These are phyloP conservation scores for Paecilomyces niveus DNA, from an alignment of 2,329 filamentous ascomycete genomes.

Conservation along the genomic window DNA sequence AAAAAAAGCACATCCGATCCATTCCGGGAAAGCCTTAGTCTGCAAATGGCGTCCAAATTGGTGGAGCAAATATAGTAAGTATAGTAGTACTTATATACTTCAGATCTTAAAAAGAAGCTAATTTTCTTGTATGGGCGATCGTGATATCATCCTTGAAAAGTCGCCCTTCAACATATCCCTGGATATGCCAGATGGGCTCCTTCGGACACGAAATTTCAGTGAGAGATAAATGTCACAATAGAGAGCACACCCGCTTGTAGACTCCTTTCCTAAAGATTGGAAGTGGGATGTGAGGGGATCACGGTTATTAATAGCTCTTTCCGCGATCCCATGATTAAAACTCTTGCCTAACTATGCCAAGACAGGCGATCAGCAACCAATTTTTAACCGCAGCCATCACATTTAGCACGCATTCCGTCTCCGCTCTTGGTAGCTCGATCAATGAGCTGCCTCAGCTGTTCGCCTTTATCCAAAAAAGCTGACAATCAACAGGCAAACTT, in stretches of 20 bases:
- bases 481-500: not conserved
- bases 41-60: not conserved
- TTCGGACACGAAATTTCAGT: not conserved
- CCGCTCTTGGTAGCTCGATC: not conserved
- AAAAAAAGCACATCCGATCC: not conserved
- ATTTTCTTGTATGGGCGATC: not conserved
- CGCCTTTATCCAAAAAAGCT: not conserved
- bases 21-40: not conserved
- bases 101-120: not conserved
- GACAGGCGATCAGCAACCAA: not conserved
- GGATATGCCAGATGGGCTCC: not conserved
- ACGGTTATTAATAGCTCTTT: not conserved
- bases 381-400: not conserved
- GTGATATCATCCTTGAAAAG: not conserved
- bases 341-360: not conserved
- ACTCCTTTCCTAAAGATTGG: not conserved
- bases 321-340: not conserved
- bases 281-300: not conserved
- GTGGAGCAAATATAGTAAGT: not conserved
- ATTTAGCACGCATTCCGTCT: not conserved
- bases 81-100: not conserved
- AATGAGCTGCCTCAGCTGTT: not conserved
- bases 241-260: not conserved
- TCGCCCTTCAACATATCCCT: not conserved
- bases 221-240: not conserved